phyloP scores from a whole-genome alignment of 495 filamentous ascomycete genomes.

The Penicillium manginii region DNA sequence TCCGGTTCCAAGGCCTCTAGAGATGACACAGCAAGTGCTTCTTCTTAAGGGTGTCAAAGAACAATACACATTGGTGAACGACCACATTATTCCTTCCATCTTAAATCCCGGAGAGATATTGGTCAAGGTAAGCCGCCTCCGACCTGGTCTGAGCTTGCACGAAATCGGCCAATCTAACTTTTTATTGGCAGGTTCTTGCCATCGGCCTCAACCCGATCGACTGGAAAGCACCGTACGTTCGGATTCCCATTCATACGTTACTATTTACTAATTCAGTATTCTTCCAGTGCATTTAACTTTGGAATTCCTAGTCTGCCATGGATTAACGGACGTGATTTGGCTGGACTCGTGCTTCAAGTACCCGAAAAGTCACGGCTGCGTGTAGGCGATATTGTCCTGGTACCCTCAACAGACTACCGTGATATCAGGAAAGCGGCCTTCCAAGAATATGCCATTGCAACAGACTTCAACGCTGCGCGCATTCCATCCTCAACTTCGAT shows the following conservation, averaged over 20 bases:
- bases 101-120: constrained; percentile 55
- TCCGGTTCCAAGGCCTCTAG: constrained; percentile 1
- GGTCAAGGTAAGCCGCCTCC: constrained; percentile 43
- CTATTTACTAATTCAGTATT: background rate
- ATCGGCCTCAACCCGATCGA: constrained; percentile 74
- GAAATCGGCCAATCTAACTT: constrained; percentile 7
- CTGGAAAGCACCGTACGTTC: constrained; percentile 70
- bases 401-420: constrained; percentile 71
- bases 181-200: constrained; percentile 41
- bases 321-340: constrained; percentile 67
- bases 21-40: constrained; percentile 36
- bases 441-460: constrained; percentile 68
- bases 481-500: constrained; percentile 52
- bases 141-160: background rate
- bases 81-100: constrained; percentile 54
- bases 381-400: constrained; percentile 61
- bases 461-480: constrained; percentile 63
- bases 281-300: constrained; percentile 61
- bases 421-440: constrained; percentile 70
- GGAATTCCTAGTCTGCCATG: constrained; percentile 66
- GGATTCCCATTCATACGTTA: background rate
- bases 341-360: constrained; percentile 59
- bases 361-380: constrained; percentile 48
- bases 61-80: constrained; percentile 44
- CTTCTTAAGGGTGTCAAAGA: constrained; percentile 40